Percentiles rank a stretch among this genome's conserved stretches.
phyloP scores from a whole-genome alignment of 768 basidiomycete species.

The Leccinum obscurum region DNA sequence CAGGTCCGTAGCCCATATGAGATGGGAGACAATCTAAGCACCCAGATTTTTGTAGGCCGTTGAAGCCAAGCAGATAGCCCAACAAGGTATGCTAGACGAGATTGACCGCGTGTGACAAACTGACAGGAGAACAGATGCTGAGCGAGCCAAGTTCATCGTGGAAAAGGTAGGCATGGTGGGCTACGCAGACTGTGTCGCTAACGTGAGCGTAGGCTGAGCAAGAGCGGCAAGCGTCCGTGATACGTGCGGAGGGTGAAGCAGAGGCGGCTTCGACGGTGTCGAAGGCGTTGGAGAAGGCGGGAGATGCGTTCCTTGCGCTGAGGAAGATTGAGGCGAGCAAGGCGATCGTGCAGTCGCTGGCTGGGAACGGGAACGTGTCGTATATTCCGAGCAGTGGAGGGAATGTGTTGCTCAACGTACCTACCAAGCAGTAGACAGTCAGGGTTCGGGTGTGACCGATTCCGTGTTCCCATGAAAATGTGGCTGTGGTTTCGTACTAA shows the following conservation, averaged over 20 bases:
- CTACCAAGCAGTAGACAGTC: conserved; percentile 41
- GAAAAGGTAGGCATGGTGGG: conserved; percentile 69
- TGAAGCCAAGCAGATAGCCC: conserved; percentile 99
- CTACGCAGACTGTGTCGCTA: conserved; percentile 14
- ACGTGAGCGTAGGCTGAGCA: conserved; percentile 80
- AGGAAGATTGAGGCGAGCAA: conserved; percentile 98
- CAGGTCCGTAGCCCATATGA: conserved; percentile 40
- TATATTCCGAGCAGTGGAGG: conserved; percentile 83
- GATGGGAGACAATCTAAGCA: not conserved
- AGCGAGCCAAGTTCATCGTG: conserved; percentile 98
- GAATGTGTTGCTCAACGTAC: conserved; percentile 83
- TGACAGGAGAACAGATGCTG: conserved; percentile 67
- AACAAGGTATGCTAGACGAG: conserved; percentile 69
- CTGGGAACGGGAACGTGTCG: conserved; percentile 80
- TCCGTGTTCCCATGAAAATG: conserved; percentile 22
- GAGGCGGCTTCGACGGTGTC: conserved; percentile 96
- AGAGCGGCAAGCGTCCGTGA: conserved; percentile 97
- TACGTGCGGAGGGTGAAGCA: conserved; percentile 97
- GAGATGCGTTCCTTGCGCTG: conserved; percentile 93
- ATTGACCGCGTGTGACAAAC: conserved; percentile 1
- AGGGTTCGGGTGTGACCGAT: conserved; percentile 21
- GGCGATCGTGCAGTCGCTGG: conserved; percentile 88
- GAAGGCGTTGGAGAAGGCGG: conserved; percentile 86
- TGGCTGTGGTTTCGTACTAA: conserved; percentile 24
- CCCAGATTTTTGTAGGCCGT: conserved; percentile 60